Evolutionary conservation across 176 grass and related monocot species (phyloP), one percentile per base, ranked within the genome.

Genomic region (Carex kokanica): DNA sequence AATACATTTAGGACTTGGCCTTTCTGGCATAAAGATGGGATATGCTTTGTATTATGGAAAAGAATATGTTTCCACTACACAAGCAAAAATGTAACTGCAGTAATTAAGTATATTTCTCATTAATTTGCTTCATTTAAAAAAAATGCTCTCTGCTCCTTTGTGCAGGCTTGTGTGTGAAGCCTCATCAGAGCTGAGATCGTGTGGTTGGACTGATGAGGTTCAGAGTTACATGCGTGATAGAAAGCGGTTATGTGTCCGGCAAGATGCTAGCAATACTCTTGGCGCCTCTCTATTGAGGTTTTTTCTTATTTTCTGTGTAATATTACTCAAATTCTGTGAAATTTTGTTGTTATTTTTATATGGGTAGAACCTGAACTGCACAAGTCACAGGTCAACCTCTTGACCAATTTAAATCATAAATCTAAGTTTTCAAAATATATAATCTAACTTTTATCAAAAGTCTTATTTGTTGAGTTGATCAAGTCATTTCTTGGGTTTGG

Each of bases 181-280:
- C 63, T 57, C 52, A 52, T 93, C 91, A 73, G 89, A 89, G 86
- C 89, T 99, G 83, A 85, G 69, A n/a, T 83, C 62, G 0, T 99
- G 86, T 87, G 86, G 20, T 70, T 95, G 97, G 97, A 86, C 87
- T 63, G 86, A 99, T 88, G 80, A 82, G 43, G 93, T 99, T 45
- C 29, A 18, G 78, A 89, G 86, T 85, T 99, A 87, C 66, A 99
- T 99, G 93, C 84, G 80, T 31, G 67, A 84, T 20, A 78, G 67
- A 78, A 99, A 99, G 88, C 89, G 78, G 45, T 83, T 43, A 1
- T 55, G 83, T 60, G 52, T 92, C 70, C 25, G 61, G 21, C 86
- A 92, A 88, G 84, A 25, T 56, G 21, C 71, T 64, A 85, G 1
- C 60, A 59, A 79, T 87, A 83, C 85, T 90, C 27, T 71, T 91